Percentiles rank a stretch among this genome's conserved stretches.
phyloP scores from a whole-genome alignment of 2,329 filamentous ascomycete species.

The Ceratocystis ficicola region DNA sequence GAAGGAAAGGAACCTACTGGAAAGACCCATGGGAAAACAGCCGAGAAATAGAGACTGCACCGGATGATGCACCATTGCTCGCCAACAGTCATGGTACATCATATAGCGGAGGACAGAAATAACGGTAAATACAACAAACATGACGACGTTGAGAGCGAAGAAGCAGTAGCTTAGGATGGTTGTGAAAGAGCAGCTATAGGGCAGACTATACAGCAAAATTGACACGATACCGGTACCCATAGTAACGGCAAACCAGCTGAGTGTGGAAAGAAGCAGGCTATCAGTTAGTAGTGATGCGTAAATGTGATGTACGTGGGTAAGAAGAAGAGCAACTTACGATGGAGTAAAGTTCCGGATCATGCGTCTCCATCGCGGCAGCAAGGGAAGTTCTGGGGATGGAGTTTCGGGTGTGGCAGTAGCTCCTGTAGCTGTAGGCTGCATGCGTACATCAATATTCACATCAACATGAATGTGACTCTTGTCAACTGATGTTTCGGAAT shows the following conservation, averaged over 20 bases:
- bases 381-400: background rate
- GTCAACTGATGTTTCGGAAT: slow-evolving; percentile 1
- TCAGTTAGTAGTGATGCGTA: background rate
- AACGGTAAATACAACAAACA: slow-evolving; percentile 44
- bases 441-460: background rate
- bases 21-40: slow-evolving; percentile 56
- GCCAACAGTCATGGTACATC: slow-evolving; percentile 54
- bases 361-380: slow-evolving; percentile 31
- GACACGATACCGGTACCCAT: slow-evolving; percentile 60
- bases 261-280: background rate
- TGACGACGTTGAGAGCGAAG: slow-evolving; percentile 45
- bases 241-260: slow-evolving; percentile 45
- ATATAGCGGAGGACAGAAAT: slow-evolving; percentile 50
- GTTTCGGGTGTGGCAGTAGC: background rate
- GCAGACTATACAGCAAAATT: slow-evolving; percentile 49
- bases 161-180: slow-evolving; percentile 48
- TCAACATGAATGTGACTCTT: background rate
- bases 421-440: background rate
- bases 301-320: background rate
- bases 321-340: slow-evolving; percentile 32
- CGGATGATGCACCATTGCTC: slow-evolving; percentile 54
- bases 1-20: slow-evolving; percentile 25
- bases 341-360: slow-evolving; percentile 44
- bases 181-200: slow-evolving; percentile 46
- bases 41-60: slow-evolving; percentile 57